Evolutionary conservation across 208 protist species (phyloP).

Genomic region (Trypanosoma grayi): DNA sequence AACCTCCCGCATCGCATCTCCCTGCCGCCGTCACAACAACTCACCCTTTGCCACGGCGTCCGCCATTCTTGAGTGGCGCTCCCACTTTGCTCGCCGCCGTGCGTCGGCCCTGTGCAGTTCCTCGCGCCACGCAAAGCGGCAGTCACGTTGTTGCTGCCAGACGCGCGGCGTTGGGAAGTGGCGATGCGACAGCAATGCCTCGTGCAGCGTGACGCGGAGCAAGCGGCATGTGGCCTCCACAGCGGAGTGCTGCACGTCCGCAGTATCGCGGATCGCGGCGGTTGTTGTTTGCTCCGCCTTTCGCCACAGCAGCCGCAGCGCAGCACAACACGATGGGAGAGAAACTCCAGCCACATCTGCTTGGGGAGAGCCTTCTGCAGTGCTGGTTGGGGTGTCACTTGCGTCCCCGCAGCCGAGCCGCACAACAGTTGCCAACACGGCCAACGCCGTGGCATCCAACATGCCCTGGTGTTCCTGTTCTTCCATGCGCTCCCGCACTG

Average conservation of each 20-base stretch:
- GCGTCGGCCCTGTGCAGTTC: constrained; percentile 1
- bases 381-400: background rate
- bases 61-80: constrained; percentile 9
- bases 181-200: constrained; percentile 11
- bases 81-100: background rate
- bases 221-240: constrained; percentile 12
- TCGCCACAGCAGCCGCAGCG: background rate
- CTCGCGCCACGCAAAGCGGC: background rate
- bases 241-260: background rate
- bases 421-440: constrained; percentile 1
- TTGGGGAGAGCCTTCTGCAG: no score
- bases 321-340: background rate
- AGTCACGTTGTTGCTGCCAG: background rate
- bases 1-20: no score
- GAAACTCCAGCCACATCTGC: no score
- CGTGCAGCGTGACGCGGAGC: constrained; percentile 13
- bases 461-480: background rate
- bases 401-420: constrained; percentile 1
- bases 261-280: background rate
- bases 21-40: background rate
- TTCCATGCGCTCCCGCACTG: background rate
- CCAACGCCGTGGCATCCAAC: background rate
- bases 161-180: constrained; percentile 12
- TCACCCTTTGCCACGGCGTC: constrained; percentile 1
- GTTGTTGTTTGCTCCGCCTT: background rate